A percentile compares a stretch with the other conserved stretches of the same genome.
Evolutionary conservation across 1,139 yeast species (phyloP).

Genomic region (Diutina rugosa): DNA sequence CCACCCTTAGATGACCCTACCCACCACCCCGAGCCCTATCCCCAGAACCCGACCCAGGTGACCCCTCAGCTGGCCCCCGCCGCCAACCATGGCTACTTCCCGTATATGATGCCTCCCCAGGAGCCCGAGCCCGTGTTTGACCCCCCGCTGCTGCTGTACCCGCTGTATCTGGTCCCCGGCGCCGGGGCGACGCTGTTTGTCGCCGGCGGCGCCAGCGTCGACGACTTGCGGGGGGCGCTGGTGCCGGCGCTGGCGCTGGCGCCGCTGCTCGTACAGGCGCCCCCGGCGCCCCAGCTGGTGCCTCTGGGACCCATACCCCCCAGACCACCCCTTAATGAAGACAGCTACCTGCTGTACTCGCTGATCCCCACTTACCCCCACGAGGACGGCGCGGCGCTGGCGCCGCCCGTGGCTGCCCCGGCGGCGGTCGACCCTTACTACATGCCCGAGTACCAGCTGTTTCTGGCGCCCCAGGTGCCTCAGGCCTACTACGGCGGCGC

Average conservation of each 20-base stretch:
- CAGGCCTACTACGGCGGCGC: neutral
- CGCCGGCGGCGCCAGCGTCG: neutral
- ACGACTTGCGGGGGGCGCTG: neutral
- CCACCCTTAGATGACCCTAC: neutral
- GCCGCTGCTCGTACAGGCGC: neutral
- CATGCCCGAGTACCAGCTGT: neutral
- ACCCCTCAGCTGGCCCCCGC: neutral
- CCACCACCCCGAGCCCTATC: neutral
- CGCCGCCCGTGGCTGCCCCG: neutral
- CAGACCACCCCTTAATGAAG: neutral
- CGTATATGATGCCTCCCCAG: neutral
- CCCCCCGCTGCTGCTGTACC: neutral
- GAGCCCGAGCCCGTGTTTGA: neutral
- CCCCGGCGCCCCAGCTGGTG: neutral
- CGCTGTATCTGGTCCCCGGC: neutral
- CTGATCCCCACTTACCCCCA: neutral
- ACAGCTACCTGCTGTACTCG: neutral
- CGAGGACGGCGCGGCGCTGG: slow-evolving; percentile 1
- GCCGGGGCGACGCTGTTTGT: neutral
- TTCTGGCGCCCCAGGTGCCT: neutral
- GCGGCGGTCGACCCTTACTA: neutral
- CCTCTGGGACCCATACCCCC: neutral
- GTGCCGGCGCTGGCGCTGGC: neutral
- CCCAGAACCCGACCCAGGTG: neutral
- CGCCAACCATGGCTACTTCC: neutral